Evolutionary conservation across 768 basidiomycete genomes (phyloP), one percentile per base, ranked within the genome.

Genomic region (Ephemerocybe angulata): DNA sequence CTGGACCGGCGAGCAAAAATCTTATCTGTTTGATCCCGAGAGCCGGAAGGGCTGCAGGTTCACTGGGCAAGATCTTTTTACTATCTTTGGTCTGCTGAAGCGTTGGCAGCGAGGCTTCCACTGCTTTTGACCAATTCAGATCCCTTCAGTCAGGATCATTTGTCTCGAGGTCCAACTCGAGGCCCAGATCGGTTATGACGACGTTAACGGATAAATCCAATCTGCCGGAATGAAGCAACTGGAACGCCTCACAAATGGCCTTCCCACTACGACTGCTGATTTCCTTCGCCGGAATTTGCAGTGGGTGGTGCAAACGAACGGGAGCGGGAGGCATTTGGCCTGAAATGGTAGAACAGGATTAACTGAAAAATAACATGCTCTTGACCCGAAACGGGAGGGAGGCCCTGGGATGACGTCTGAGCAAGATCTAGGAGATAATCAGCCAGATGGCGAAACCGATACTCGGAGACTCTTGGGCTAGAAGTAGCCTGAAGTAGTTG

Each of bases 1-100:
- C 29, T 50, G 48, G 48, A 28, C 48, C 48, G 48, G 48, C 48
- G 48, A 50, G 48, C 48, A 50, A 50, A 35, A 50, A 50, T 50
- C 30, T 50, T 50, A 50, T 50, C 48, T 31, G n/a, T 50, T 21
- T 50, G 48, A 50, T 50, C 48, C 48, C 48, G 48, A 50, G 48
- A 50, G 48, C 48, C 48, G 48, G 35, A 12, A 50, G 31, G 25
- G 38, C 30, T 50, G n/a, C 19, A 33, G 30, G 17, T 17, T 50
- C 48, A 33, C 17, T 10, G 30, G 30, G 17, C 7, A 8, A 13
- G 17, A 7, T 5, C 15, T 5, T 13, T 5, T 6, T 41, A 17
- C 15, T 13, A 41, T 41, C 38, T 41, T 10, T 41, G 38, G 21
- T 41, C 38, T n/a, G 38, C 7, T 10, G 38, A 41, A 41, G 21